These are phyloP conservation scores for Chaetomiaceae sp. DNA, from an alignment of 2,329 filamentous ascomycete genomes.

Conservation along the genomic window DNA sequence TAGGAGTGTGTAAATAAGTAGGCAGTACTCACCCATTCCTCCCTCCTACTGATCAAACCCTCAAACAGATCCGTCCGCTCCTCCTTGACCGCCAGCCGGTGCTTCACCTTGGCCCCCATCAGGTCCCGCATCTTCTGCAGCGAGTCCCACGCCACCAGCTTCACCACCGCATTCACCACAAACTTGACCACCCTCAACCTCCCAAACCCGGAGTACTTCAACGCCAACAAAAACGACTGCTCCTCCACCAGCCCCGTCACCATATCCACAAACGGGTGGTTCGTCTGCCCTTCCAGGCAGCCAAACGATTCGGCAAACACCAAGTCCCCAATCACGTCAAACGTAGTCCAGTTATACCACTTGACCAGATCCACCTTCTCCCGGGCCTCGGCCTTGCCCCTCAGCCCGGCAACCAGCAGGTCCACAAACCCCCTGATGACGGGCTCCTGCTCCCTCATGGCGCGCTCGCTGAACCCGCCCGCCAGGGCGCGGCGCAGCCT, in stretches of 20 bases:
- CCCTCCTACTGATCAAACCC: constrained; percentile 21
- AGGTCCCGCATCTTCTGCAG: constrained; percentile 12
- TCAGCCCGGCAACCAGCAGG: constrained; percentile 32
- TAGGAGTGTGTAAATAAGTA: too few species aligned
- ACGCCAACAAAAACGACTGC: not conserved
- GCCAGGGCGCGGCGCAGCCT: constrained; percentile 35
- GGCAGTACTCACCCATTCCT: constrained; percentile 22
- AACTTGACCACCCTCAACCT: not conserved
- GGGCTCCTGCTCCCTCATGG: constrained; percentile 39
- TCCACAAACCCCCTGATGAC: constrained; percentile 37
- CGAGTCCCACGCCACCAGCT: not conserved
- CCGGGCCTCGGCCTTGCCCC: constrained; percentile 12
- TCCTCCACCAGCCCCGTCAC: not conserved
- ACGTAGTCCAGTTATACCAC: constrained; percentile 37
- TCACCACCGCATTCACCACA: not conserved
- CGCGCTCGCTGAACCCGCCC: constrained; percentile 37
- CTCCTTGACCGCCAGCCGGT: constrained; percentile 20
- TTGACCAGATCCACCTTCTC: constrained; percentile 26
- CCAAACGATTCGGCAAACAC: constrained; percentile 25
- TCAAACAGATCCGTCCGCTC: constrained; percentile 24
- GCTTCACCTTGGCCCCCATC: constrained; percentile 19
- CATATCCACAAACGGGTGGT: not conserved
- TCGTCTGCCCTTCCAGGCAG: not conserved
- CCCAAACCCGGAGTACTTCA: not conserved
- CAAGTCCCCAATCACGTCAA: constrained; percentile 29